phyloP scores from a whole-genome alignment of 179 eudicot genomes.

The Carnegiea gigantea region DNA sequence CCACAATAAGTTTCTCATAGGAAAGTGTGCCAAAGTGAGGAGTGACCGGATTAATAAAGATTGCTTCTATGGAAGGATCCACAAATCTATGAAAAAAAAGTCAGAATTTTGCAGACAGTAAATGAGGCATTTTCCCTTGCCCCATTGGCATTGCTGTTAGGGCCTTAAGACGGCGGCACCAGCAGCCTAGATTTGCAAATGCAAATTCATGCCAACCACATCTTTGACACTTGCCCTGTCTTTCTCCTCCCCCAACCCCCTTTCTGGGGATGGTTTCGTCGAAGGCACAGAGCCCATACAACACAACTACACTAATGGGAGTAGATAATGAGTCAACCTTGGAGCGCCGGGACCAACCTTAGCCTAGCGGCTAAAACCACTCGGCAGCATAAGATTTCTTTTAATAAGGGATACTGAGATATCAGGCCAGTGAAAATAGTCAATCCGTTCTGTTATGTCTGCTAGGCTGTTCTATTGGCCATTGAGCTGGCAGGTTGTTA shows the following conservation, averaged over 20 bases:
- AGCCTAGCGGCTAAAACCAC: neutral
- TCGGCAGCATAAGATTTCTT: neutral
- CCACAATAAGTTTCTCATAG: neutral
- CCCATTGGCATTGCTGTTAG: neutral
- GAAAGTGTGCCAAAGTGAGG: neutral
- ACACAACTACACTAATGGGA: neutral
- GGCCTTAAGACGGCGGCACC: neutral
- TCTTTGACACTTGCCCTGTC: neutral
- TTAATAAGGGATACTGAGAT: no score
- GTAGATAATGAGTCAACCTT: neutral
- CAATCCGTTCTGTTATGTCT: neutral
- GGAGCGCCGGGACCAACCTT: neutral
- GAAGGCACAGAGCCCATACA: neutral
- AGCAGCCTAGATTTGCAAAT: neutral
- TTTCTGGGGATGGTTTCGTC: neutral
- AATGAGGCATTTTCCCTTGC: neutral
- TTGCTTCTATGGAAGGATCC: neutral
- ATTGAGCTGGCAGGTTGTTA: neutral
- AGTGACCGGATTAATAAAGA: neutral
- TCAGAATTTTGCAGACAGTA: neutral
- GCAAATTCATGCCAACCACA: neutral
- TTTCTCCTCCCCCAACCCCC: neutral
- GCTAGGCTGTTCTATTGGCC: neutral
- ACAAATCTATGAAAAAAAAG: neutral
- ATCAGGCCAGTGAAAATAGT: neutral